Evolutionary conservation across 306 rosid species (phyloP).

Genomic region (Datisca glomerata): DNA sequence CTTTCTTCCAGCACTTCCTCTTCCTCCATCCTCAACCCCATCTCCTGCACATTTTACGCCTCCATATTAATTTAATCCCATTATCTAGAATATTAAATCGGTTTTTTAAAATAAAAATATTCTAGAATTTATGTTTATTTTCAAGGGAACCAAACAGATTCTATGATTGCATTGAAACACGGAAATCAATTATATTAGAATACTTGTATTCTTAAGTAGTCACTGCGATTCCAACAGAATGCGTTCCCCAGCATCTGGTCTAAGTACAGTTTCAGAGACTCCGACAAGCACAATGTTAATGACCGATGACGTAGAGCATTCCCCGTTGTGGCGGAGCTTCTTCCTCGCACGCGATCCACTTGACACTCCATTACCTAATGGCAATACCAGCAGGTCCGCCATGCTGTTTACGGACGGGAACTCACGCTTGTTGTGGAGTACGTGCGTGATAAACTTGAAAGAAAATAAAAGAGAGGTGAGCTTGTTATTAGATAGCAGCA

Average conservation of each 20-base stretch:
- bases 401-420: conserved; percentile 74
- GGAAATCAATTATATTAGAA: background rate
- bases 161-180: too few relatives aligned
- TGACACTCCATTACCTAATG: conserved; percentile 67
- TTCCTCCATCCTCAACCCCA: conserved; percentile 22
- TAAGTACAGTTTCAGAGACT: conserved; percentile 77
- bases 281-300: conserved; percentile 84
- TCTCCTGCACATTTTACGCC: conserved; percentile 50
- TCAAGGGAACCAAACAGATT: conserved; percentile 32
- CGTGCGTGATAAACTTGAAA: too few relatives aligned
- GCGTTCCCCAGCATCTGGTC: conserved; percentile 96
- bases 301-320: conserved; percentile 49
- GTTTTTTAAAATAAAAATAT: background rate
- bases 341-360: conserved; percentile 11
- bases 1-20: conserved; percentile 51
- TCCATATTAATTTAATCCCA: conserved; percentile 25
- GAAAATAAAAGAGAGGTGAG: too few relatives aligned
- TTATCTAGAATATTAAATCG: background rate
- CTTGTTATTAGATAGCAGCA: too few relatives aligned
- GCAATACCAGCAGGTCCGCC: conserved; percentile 69
- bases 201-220: conserved; percentile 93
- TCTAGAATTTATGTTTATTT: conserved; percentile 6
- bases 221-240: conserved; percentile 83
- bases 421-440: conserved; percentile 84
- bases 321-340: conserved; percentile 23